Percentiles rank a stretch among this genome's conserved stretches.
phyloP scores from a whole-genome alignment of 148 eudicot genomes.

The Diospyros lotus region DNA sequence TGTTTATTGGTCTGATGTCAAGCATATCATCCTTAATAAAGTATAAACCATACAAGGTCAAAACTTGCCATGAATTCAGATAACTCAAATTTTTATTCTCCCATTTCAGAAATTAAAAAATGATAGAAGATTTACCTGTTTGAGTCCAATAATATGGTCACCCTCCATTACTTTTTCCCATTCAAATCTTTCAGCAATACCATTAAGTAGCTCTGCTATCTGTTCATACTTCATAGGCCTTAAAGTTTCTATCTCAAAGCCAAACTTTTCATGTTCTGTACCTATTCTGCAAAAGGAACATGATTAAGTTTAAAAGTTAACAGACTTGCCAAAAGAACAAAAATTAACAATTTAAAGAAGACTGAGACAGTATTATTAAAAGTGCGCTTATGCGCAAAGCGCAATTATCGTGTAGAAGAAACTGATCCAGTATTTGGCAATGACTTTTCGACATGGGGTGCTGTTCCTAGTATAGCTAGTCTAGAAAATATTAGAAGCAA shows the following conservation, averaged over 20 bases:
- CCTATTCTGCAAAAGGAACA: slow-evolving; percentile 67
- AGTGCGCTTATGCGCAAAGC: too few species aligned
- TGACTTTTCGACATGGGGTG: too few species aligned
- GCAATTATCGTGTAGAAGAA: too few species aligned
- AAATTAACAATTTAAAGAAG: background rate
- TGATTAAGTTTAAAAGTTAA: background rate
- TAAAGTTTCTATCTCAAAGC: slow-evolving; percentile 77
- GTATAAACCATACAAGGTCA: background rate
- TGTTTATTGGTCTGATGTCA: background rate
- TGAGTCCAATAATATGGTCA: slow-evolving; percentile 88
- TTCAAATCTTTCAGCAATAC: slow-evolving; percentile 93
- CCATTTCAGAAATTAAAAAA: background rate
- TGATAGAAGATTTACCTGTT: slow-evolving; percentile 54
- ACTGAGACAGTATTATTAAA: too few species aligned
- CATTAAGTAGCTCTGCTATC: slow-evolving; percentile 82
- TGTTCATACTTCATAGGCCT: slow-evolving; percentile 88
- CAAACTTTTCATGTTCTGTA: slow-evolving; percentile 98
- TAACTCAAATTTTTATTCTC: background rate
- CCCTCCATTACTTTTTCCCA: slow-evolving; percentile 98
- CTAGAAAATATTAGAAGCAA: too few species aligned
- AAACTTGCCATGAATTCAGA: background rate
- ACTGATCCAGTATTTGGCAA: too few species aligned
- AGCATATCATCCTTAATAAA: background rate
- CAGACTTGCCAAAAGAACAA: background rate
- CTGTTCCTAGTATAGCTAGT: too few species aligned